Evolutionary conservation across 73 alveolate species (phyloP).

Genomic region (Symbiodinium natans): DNA sequence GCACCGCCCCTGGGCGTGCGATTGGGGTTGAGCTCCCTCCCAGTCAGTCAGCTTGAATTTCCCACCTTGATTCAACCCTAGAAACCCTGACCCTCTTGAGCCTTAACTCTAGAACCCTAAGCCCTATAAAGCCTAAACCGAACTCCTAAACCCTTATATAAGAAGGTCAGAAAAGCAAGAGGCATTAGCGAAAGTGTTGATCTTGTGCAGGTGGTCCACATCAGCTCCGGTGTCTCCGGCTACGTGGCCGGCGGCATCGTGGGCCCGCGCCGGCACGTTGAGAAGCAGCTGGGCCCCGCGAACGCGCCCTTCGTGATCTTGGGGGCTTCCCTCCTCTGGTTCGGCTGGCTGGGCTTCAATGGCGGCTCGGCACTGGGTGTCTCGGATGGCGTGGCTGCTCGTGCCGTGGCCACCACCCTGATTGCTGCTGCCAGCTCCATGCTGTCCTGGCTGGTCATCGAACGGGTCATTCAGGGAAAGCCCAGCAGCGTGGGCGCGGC

Average conservation of each 20-base stretch:
- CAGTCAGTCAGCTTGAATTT: no score
- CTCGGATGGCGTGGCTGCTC: conserved; percentile 30
- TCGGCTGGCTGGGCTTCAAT: conserved; percentile 27
- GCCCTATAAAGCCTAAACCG: no score
- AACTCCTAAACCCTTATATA: no score
- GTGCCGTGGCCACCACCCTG: conserved; percentile 62
- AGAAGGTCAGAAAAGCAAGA: no score
- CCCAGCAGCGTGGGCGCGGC: conserved; percentile 15
- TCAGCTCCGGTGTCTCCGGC: conserved; percentile 84
- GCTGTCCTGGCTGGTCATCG: conserved; percentile 8
- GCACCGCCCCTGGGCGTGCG: no score
- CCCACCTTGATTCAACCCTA: no score
- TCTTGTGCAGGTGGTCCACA: conserved; percentile 27
- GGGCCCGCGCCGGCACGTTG: conserved; percentile 66
- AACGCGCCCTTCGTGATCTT: conserved; percentile 69
- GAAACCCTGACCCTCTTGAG: no score
- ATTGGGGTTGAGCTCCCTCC: no score
- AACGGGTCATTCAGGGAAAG: conserved; percentile 21
- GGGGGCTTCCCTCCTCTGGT: conserved; percentile 51
- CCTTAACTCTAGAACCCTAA: no score
- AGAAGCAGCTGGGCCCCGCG: conserved; percentile 58
- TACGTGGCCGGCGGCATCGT: conserved; percentile 39
- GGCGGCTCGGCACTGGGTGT: conserved; percentile 16
- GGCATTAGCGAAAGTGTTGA: background rate
- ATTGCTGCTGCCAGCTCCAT: conserved; percentile 27